Evolutionary conservation across 2,329 filamentous ascomycete species (phyloP).

Genomic region (Teratosphaeria viscida): DNA sequence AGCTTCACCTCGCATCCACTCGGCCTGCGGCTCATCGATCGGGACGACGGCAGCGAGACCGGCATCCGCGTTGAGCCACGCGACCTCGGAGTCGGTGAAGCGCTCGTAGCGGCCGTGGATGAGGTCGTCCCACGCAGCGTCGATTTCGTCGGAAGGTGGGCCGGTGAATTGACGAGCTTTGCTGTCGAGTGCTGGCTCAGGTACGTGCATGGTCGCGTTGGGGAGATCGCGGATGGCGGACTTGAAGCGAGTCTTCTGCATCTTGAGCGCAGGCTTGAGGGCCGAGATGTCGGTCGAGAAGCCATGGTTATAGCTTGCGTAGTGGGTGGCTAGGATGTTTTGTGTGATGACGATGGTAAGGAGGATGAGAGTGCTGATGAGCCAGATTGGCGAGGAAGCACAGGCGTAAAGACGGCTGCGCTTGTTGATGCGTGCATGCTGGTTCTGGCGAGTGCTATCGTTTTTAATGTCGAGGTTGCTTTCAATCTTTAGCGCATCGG

Average conservation of each 20-base stretch:
- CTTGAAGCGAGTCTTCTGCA: slow-evolving; percentile 1
- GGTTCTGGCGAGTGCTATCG: neutral
- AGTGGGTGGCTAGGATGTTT: neutral
- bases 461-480: neutral
- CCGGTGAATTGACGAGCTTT: slow-evolving; percentile 3
- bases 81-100: slow-evolving; percentile 2
- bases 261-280: slow-evolving; percentile 2
- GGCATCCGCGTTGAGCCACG: neutral
- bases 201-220: slow-evolving; percentile 4
- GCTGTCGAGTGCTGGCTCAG: slow-evolving; percentile 3
- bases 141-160: slow-evolving; percentile 3
- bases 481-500: neutral
- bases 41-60: neutral
- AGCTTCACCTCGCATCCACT: neutral
- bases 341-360: slow-evolving; percentile 2
- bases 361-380: neutral
- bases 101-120: slow-evolving; percentile 5
- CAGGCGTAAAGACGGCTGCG: neutral
- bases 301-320: neutral
- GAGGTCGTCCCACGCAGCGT: slow-evolving; percentile 5
- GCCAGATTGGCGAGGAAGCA: neutral
- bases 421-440: neutral
- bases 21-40: neutral
- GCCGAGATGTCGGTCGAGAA: neutral
- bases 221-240: slow-evolving; percentile 2